Base-by-base conservation (phyloP, 768 basidiomycete genomes). In the Leccinum olivaceopallidum region DNA sequence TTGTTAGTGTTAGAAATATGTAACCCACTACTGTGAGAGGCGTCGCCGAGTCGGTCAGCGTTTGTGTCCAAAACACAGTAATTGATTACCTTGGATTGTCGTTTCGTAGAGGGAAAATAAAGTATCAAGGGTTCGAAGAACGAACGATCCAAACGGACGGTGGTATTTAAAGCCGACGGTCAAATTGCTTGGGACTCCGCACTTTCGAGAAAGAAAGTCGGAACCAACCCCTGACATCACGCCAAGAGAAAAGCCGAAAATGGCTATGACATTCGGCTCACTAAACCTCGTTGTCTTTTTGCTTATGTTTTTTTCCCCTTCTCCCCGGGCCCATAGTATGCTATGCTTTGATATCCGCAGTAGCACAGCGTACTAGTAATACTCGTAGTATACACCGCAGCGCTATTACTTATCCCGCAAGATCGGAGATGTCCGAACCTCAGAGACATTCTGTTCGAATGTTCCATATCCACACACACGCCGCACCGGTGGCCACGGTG, bases 401-500 rank as follows among this genome's bases (percentile, higher is more conserved):
- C 48, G 14, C 48, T 49, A 24, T 49, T 49, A 20, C 20, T 24
- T 24, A 20, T 12, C n/a, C 20, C 20, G 14, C 26, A 42, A 2
- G 24, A 22, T 2, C 64, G 69, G 69, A 57, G 30, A 66, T 61
- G 24, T 57, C 67, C 69, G 67, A 60, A 58, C 10, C 7, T 12
- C 22, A 47, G 24, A 51, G 24, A 20, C 2, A 47, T 70, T 71
- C 69, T 36, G 71, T 66, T 71, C 61, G 69, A 71, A 70, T 59
- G 55, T 70, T 70, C 69, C 59, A 64, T 66, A 22, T 60, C 62
- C 68, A 60, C 63, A 16, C 30, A 53, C 49, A 14, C 62, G 55
- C 58, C 59, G 49, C n/a, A 48, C 32, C 28, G 18, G 14, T 14
- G 18, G 10, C 49, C n/a, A 48, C 39, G 42, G n/a, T 36, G 34